A percentile compares a stretch with the other conserved stretches of the same genome.
These are phyloP conservation scores for Venturia oleaginea DNA, from an alignment of 2,329 filamentous ascomycete genomes.

Conservation along the genomic window DNA sequence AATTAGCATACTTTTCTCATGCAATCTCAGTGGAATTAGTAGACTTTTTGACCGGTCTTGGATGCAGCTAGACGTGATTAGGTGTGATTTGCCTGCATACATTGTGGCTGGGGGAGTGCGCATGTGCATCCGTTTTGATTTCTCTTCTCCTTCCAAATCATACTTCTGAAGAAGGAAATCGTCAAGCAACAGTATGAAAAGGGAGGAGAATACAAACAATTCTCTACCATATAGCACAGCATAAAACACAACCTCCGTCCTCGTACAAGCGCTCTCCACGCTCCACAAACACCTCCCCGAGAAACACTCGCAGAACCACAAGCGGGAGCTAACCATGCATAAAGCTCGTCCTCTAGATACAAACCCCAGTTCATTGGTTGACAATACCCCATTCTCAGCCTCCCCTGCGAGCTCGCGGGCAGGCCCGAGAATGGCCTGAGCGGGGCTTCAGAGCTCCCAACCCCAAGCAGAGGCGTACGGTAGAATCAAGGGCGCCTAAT, in stretches of 20 bases:
- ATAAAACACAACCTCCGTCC: neutral
- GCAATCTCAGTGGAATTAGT: neutral
- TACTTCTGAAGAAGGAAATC: too few species aligned
- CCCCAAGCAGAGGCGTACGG: too few species aligned
- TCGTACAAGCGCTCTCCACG: neutral
- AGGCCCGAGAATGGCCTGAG: too few species aligned
- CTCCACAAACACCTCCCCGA: neutral
- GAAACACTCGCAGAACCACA: neutral
- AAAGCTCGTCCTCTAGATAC: neutral
- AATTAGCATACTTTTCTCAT: neutral
- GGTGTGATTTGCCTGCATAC: conserved; percentile 1
- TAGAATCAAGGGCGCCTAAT: neutral
- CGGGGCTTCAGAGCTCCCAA: neutral
- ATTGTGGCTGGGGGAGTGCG: too few species aligned
- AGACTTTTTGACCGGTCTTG: neutral
- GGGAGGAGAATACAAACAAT: neutral
- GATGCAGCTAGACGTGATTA: neutral
- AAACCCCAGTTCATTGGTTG: neutral
- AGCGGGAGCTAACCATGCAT: neutral
- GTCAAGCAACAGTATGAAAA: neutral
- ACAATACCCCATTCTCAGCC: neutral
- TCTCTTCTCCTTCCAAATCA: too few species aligned
- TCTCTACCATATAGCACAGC: too few species aligned
- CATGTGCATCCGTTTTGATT: neutral
- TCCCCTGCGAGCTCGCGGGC: neutral